A percentile compares a stretch with the other conserved stretches of the same genome.
Evolutionary conservation across 345 rosid genomes (phyloP).

Genomic region (Aquilaria malaccensis): DNA sequence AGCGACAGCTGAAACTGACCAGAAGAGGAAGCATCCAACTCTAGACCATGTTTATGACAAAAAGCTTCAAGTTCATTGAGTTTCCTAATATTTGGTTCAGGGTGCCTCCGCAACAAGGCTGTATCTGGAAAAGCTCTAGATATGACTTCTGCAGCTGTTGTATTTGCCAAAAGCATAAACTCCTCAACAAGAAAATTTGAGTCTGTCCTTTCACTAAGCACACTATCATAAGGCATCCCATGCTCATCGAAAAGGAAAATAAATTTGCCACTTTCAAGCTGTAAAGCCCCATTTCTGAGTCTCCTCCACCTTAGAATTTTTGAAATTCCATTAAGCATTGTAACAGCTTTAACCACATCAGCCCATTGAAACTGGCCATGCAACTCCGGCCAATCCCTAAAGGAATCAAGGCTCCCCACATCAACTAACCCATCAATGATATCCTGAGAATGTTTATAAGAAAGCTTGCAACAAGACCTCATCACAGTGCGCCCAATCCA

Average conservation of each 20-base stretch:
- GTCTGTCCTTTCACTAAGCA: slow-evolving; percentile 31
- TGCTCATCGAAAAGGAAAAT: slow-evolving; percentile 48
- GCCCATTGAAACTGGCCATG: slow-evolving; percentile 61
- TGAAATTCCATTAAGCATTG: slow-evolving; percentile 50
- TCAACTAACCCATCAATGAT: slow-evolving; percentile 39
- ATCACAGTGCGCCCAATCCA: slow-evolving; percentile 81
- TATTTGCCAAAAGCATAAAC: slow-evolving; percentile 91
- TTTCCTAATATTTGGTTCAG: slow-evolving; percentile 77
- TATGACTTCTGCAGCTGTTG: slow-evolving; percentile 82
- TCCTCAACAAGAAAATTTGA: slow-evolving; percentile 81
- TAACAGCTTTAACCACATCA: slow-evolving; percentile 54
- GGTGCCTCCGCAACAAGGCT: slow-evolving; percentile 79
- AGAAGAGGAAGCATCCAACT: slow-evolving; percentile 70
- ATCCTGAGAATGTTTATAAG: slow-evolving; percentile 70
- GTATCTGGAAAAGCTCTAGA: slow-evolving; percentile 74
- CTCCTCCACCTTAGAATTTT: slow-evolving; percentile 51
- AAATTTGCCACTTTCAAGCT: slow-evolving; percentile 54
- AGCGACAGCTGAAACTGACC: slow-evolving; percentile 49
- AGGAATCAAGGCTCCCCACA: slow-evolving; percentile 18
- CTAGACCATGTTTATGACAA: slow-evolving; percentile 67
- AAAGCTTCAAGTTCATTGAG: slow-evolving; percentile 81
- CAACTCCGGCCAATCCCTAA: slow-evolving; percentile 37
- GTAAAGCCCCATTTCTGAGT: slow-evolving; percentile 66
- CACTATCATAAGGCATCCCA: slow-evolving; percentile 68
- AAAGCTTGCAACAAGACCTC: slow-evolving; percentile 84